phyloP scores from a whole-genome alignment of 345 rosid species.

The Xanthoceras sorbifolium region DNA sequence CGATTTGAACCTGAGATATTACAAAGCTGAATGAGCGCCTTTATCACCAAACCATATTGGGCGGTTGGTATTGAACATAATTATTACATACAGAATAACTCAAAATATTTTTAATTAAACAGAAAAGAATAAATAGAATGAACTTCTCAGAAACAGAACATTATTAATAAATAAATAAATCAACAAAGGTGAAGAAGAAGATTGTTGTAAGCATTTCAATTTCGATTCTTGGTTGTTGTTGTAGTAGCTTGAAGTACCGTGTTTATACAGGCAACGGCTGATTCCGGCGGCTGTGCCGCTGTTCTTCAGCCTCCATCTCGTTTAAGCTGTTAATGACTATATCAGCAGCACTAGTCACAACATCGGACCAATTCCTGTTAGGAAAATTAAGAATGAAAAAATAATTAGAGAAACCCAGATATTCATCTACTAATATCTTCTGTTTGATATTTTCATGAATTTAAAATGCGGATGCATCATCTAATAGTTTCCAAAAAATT shows the following conservation, averaged over 20 bases:
- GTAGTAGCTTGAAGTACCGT: neutral
- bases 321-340: constrained; percentile 52
- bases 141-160: neutral
- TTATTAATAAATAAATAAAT: neutral
- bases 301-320: constrained; percentile 51
- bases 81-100: neutral
- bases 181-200: neutral
- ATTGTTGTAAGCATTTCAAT: neutral
- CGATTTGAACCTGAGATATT: too few species aligned
- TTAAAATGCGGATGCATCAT: too few species aligned
- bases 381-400: neutral
- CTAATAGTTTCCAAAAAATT: neutral
- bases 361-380: constrained; percentile 61
- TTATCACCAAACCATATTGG: too few species aligned
- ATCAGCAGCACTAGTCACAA: constrained; percentile 60
- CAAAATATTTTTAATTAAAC: neutral
- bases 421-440: too few species aligned
- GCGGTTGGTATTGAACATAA: too few species aligned
- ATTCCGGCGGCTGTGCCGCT: constrained; percentile 8
- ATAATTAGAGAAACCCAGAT: neutral
- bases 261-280: constrained; percentile 8
- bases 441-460: too few species aligned
- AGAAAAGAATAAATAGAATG: neutral
- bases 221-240: neutral
- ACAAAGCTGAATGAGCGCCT: too few species aligned